These are phyloP conservation scores for Conticribra weissflogii DNA, from an alignment of 108 stramenopile species.

Conservation along the genomic window DNA sequence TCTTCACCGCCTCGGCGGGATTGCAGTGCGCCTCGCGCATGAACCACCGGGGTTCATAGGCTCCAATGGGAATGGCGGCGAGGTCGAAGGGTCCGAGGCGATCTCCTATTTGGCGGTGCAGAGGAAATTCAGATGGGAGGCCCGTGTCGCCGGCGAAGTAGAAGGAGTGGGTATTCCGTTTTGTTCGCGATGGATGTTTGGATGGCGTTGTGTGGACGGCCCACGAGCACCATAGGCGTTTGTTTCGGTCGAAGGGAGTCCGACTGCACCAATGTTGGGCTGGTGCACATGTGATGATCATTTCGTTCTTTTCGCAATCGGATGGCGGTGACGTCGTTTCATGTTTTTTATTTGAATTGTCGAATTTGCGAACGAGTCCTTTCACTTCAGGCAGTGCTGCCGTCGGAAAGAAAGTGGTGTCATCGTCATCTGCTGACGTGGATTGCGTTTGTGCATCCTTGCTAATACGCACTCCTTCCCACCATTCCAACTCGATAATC, in stretches of 20 bases:
- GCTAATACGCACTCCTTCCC: slow-evolving; percentile 64
- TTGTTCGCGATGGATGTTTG: neutral
- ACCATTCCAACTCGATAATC: slow-evolving; percentile 91
- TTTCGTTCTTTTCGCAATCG: slow-evolving; percentile 22
- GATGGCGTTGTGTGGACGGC: slow-evolving; percentile 54
- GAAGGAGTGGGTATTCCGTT: slow-evolving; percentile 46
- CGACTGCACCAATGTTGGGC: slow-evolving; percentile 92
- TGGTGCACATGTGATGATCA: slow-evolving; percentile 76
- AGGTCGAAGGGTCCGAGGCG: slow-evolving; percentile 85
- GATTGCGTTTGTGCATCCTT: slow-evolving; percentile 5
- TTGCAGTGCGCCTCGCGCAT: slow-evolving; percentile 85
- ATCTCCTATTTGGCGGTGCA: slow-evolving; percentile 87
- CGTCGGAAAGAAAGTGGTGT: slow-evolving; percentile 1
- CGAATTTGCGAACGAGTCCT: slow-evolving; percentile 47
- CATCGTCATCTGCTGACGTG: too few relatives aligned
- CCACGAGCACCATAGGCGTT: slow-evolving; percentile 89
- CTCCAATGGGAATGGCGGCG: slow-evolving; percentile 93
- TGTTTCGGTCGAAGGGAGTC: slow-evolving; percentile 86
- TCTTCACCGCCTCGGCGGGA: slow-evolving; percentile 86
- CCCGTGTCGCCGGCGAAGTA: slow-evolving; percentile 90
- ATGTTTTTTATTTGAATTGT: slow-evolving; percentile 16
- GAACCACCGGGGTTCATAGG: slow-evolving; percentile 90
- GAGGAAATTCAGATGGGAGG: slow-evolving; percentile 71
- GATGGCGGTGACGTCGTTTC: neutral
- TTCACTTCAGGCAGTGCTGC: slow-evolving; percentile 13